Conservation (phyloP, 1,139 yeast genomes). For the Kodamaea arcana region DNA sequence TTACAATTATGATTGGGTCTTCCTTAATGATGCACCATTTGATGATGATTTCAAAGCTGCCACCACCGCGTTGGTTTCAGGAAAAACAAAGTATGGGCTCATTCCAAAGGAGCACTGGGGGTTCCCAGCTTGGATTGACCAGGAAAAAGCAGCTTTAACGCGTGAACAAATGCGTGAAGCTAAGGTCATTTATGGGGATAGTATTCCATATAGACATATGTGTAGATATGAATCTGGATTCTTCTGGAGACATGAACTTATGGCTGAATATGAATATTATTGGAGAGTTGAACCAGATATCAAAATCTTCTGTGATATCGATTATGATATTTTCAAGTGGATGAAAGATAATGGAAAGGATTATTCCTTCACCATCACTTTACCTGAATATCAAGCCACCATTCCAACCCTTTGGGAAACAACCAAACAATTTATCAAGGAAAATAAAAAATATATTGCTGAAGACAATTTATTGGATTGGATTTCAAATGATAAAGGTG, state of each 20-base stretch:
- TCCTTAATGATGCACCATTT: constrained; percentile 42
- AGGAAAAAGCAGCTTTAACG: constrained; percentile 49
- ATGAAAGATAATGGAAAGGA: constrained; percentile 71
- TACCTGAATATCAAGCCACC: constrained; percentile 79
- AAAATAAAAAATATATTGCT: constrained; percentile 61
- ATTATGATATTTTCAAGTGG: constrained; percentile 76
- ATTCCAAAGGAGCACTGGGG: constrained; percentile 47
- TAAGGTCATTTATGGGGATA: constrained; percentile 57
- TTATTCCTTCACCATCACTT: constrained; percentile 76
- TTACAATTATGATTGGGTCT: constrained; percentile 46
- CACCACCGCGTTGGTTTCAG: constrained; percentile 33
- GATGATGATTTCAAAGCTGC: constrained; percentile 36
- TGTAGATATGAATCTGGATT: constrained; percentile 91
- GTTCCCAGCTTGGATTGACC: constrained; percentile 57
- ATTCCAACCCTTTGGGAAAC: constrained; percentile 81
- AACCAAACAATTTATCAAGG: constrained; percentile 61
- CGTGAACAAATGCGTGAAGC: constrained; percentile 50
- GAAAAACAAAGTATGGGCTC: constrained; percentile 40
- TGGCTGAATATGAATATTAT: constrained; percentile 75
- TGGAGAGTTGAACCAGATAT: constrained; percentile 96
- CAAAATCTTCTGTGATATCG: constrained; percentile 71
- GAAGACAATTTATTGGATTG: constrained; percentile 69
- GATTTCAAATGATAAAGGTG: constrained; percentile 65
- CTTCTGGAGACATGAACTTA: constrained; percentile 71
- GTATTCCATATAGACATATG: constrained; percentile 73